Evolutionary conservation across 805 yeast species (phyloP), one percentile per base, ranked within the genome.

Genomic region (Zygosaccharomyces rouxii): DNA sequence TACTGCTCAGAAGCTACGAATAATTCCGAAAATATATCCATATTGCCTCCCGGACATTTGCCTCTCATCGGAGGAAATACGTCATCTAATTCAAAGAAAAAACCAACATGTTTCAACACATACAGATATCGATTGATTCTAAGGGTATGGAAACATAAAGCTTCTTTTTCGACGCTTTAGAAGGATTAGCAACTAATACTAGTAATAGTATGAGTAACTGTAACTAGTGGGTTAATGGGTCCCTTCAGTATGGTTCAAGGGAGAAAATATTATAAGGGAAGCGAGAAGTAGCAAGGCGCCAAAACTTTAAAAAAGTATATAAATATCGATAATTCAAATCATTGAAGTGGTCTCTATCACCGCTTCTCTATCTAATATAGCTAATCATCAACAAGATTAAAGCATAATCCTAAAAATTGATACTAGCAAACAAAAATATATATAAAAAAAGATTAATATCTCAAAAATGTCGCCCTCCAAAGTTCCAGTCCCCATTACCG

Each of bases 401-500:
- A 25, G 7, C 28, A 5, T 5, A 25, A 25, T 7, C 28, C 7
- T 25, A 38, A 26, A n/a, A 16, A 23, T 5, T n/a, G n/a, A 14
- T 14, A 38, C 6, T 19, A 22, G 14, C 10, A 38, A 22, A 9
- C 5, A 10, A 5, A 3, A 4, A 35, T 9, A 13, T 10, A 38
- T 19, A 22, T 21, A 22, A 11, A 22, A 22, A 22, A 38, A 38
- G 1, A 22, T 14, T 21, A 7, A 23, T 9, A 21, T 21, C n/a
- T 18, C 43, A 18, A 14, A 14, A 26, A 40, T 55, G 51, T 47
- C 55, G 5, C 50, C 54, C 13, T 51, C 59, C 28, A 52, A 47
- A 38, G 49, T 56, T 46, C 38, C 53, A 22, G 50, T 44, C 18
- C 46, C 52, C 19, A 44, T 51, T 26, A 48, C 42, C n/a, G 49